Evolutionary conservation across 306 rosid species (phyloP).

Genomic region (Cyamopsis tetragonoloba): DNA sequence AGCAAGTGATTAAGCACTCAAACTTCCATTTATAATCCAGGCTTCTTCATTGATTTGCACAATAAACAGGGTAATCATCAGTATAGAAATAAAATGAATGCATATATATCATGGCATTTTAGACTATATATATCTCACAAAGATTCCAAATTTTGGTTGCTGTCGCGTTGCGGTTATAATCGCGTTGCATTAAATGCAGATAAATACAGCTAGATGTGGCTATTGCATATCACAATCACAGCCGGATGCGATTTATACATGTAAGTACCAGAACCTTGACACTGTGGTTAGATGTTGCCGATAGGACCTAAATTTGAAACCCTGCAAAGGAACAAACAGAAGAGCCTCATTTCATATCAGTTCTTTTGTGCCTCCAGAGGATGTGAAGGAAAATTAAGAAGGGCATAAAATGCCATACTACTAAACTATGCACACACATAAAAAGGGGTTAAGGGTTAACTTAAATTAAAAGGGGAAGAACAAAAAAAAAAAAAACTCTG

Average conservation of each 20-base stretch:
- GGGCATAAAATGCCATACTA: background rate
- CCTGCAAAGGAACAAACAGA: background rate
- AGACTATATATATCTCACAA: background rate
- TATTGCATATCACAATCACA: too few species aligned
- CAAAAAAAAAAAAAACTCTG: background rate
- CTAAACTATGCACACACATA: background rate
- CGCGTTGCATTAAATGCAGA: too few species aligned
- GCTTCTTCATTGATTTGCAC: background rate
- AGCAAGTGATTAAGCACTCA: slow-evolving; percentile 9
- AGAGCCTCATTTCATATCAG: background rate
- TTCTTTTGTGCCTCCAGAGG: background rate
- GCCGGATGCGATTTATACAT: too few species aligned
- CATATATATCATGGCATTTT: background rate
- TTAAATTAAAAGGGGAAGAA: background rate
- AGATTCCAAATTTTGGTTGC: too few species aligned
- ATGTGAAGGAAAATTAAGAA: background rate
- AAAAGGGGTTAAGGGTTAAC: background rate
- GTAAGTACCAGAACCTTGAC: too few species aligned
- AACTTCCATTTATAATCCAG: background rate
- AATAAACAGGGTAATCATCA: background rate
- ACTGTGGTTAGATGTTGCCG: too few species aligned
- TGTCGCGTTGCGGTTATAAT: too few species aligned
- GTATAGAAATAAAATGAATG: background rate
- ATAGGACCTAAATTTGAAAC: too few species aligned
- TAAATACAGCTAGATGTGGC: too few species aligned